Evolutionary conservation across 1,284 basidiomycete genomes (phyloP), one percentile per base, ranked within the genome.

Genomic region (Rhizoctonia solani): DNA sequence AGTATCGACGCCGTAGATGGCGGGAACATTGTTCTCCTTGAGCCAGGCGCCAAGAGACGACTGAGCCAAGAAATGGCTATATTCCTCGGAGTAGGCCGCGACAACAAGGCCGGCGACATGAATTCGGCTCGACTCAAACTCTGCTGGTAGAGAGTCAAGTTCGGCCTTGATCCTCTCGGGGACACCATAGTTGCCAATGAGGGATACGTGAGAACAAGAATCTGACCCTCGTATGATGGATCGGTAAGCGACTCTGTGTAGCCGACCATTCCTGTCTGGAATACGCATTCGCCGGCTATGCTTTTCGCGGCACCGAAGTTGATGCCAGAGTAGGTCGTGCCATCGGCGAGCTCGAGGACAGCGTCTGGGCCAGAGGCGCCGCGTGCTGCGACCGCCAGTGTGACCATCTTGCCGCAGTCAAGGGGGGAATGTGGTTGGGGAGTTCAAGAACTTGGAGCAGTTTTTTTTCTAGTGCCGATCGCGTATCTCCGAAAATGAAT

Each of bases 201-300:
- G 83, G 97, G 97, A 80, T 98, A 99, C 4, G 97, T 99, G 72
- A 99, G 84, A 69, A 99, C 89, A 69, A 99, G 88, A 75, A 99
- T 99, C 79, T 99, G 97, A 56, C 95, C 95, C 77, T 96, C 90
- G 80, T 99, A 99, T 1, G 97, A 99, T 16, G 97, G 97, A 78
- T 99, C 97, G 55, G 97, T 99, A 71, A 99, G 82, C 16, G 97
- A 98, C 77, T 99, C 97, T 69, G 95, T 95, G 79, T 99, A 99
- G 52, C 97, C 97, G 70, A 99, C 95, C 96, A 99, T 97, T 68
- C 95, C 96, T 65, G 97, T 99, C 82, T 98, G 96, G 82, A 99
- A 99, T 76, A 99, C 97, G 77, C 96, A 98, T 85, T 99, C 97
- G 74, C 97, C 97, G 21, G 95, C 85, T 56, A 98, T 83, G 77